Evolutionary conservation across 306 rosid species (phyloP), one percentile per base, ranked within the genome.

Genomic region (Casuarina equisetifolia): DNA sequence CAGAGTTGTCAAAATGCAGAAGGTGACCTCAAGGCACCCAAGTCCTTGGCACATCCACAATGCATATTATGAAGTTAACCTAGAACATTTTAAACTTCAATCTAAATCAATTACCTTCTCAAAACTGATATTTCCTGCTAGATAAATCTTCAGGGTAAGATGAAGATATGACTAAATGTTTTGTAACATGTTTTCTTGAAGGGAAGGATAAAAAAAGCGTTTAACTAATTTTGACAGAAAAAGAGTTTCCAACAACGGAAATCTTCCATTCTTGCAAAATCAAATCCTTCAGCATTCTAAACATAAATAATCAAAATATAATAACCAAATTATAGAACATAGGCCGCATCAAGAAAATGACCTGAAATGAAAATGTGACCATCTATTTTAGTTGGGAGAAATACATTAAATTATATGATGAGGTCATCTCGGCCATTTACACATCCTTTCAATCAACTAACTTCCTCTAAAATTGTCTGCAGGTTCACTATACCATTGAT

Each of bases 391-490:
- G 48, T 4, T 44, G 48, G 48, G 8, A 44, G 48, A 44, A 44
- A 9, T 44, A 44, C 5, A 44, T 44, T 4, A 44, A 48, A 20
- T 32, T 57, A 25, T 20, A 57, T 20, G 38, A 10, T 66, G 74
- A 44, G 58, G 66, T 35, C 75, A 53, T 74, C 44, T 20, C 52
- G 32, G 38, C 16, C 52, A 51, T 12, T 38, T 74, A 48, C 70
- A 1, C 35, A 42, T 3, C 69, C 55, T 32, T 40, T 49, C 48
- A 75, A 2, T 32, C 51, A 51, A n/a, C 9, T 73, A 42, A 73
- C 38, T 67, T 19, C 25, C 16, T 61, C 44, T 5, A 9, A 32
- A 61, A 38, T 61, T 35, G 67, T 61, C 35, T 32, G 19, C 39
- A 70, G 6, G 16, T 32, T 48, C 44, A 69, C 39, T 39, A 76